Base-by-base conservation (phyloP, 345 rosid species). In the Dimocarpus longan region DNA sequence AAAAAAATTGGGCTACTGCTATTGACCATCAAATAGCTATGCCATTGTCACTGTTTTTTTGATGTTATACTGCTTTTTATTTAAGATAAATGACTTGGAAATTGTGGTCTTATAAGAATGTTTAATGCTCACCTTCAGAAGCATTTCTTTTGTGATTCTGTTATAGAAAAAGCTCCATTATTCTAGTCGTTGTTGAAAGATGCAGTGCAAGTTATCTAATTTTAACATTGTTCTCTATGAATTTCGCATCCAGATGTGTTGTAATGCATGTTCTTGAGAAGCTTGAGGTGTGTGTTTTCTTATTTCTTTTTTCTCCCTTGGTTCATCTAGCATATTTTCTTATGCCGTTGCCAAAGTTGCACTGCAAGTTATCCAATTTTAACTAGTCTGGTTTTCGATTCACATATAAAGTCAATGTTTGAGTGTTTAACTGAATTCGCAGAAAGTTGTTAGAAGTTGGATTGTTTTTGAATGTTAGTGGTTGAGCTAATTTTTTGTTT, bases 211-310 rank as follows among this genome's bases (percentile, higher is more conserved):
- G 54, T 59, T 75, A 44, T 42, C 26, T 79, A 19, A 70, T 40
- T 43, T 76, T 19, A 79, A 83, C 60, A 10, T 26, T 26, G 28
- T 66, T 62, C 44, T 22, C 60, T 52, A 19, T 79, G 74, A 63
- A 60, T 57, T 75, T 81, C 56, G 10, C 62, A 57, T 82, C 46
- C 87, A 96, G 98, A 81, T 96, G 99, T 85, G 95, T 72, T 74
- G 98, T 96, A 76, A 83, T 96, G 95, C 99, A 96, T 87, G 99
- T 94, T 80, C 87, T 94, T 64, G 75, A 93, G 97, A 92, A 93
- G 97, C 82, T 85, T 96, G 89, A 91, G 99, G 98, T 94, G 74
- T 48, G 52, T 69, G 54, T 52, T 63, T 65, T 73, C 52, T 39
- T 21, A 3, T 59, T 59, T 59, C 64, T 2, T 48, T 37, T 46